Base-by-base conservation (phyloP, 1,139 yeast genomes). In the Oligophagozyma castellii region DNA sequence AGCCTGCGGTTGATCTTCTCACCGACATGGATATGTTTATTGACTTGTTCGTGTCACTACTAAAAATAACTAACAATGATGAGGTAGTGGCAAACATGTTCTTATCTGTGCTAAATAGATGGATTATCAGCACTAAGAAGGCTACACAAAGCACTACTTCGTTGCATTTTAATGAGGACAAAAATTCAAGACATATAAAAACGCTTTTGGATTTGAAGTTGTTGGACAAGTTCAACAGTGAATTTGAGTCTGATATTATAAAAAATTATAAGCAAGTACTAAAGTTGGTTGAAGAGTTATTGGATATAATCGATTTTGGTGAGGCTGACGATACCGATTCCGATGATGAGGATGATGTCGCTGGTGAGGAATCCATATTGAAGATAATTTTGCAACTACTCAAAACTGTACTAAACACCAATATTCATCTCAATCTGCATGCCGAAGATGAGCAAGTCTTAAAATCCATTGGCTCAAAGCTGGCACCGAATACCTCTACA, bases 261-360 rank as follows among this genome's bases (percentile, higher is more conserved):
- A 67, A 66, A 21, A 69, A 77, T 3, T 78, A 92, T 0, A 49
- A 51, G 4, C 80, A 73, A 31, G 63, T 77, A 36, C 55, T 80
- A 16, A 58, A 56, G 12, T 63, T 80, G 15, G 67, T 78, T 1
- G 55, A 65, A 19, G 67, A 65, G 20, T 57, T 76, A 26, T 47
- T 74, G 23, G 43, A 45, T 7, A 49, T 43, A 2, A 46, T 34
- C 3, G 46, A 39, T 5, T 48, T 43, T 4, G 48, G 32, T 10
- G 50, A 46, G 5, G 48, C 44, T 3, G 55, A 52, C 18, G 56
- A 51, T 12, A 63, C 51, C 14, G 61, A 56, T 3, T 63, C 56
- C 25, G 65, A 59, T 12, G 64, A 52, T 5, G 73, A 66, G 27
- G 69, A 64, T 34, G 67, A 62, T 16, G 67, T 45, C 23, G 52